A percentile compares a stretch with the other conserved stretches of the same genome.
These are phyloP conservation scores for Osmanthus fragrans DNA, from an alignment of 257 asterid species.

Conservation along the genomic window DNA sequence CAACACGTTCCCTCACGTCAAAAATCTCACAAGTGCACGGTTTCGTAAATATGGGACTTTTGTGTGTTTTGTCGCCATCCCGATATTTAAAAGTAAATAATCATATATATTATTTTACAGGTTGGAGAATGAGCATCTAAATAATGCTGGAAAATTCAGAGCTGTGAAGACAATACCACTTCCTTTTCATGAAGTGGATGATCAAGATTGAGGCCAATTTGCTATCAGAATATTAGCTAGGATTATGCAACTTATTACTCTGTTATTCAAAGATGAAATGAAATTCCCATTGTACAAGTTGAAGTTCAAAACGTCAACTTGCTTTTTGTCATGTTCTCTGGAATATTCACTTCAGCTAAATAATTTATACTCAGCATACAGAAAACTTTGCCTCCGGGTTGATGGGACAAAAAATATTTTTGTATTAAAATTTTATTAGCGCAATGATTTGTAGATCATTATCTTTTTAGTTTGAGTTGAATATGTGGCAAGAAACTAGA, in stretches of 20 bases:
- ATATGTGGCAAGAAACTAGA: neutral
- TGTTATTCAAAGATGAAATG: constrained; percentile 11
- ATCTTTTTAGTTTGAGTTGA: neutral
- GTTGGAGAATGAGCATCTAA: constrained; percentile 98
- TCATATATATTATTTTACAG: constrained; percentile 37
- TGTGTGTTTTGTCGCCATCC: too few species aligned
- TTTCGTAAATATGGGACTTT: neutral
- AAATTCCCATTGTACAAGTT: constrained; percentile 34
- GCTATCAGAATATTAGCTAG: constrained; percentile 9
- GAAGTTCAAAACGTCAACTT: constrained; percentile 39
- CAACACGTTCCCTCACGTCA: neutral
- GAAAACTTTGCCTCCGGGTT: constrained; percentile 6
- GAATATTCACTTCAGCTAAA: constrained; percentile 20
- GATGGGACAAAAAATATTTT: neutral
- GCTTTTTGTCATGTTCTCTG: neutral
- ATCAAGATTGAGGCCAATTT: constrained; percentile 50
- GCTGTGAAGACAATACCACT: constrained; percentile 90
- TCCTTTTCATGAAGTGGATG: constrained; percentile 87
- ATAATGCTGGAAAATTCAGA: constrained; percentile 89
- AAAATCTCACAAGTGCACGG: neutral
- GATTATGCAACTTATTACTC: constrained; percentile 3
- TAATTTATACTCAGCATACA: constrained; percentile 36
- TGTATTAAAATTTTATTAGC: neutral
- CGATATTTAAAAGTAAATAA: neutral
- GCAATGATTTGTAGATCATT: neutral